Evolutionary conservation across 306 rosid genomes (phyloP), one percentile per base, ranked within the genome.

Genomic region (barrel medic (Medicago truncatula)): DNA sequence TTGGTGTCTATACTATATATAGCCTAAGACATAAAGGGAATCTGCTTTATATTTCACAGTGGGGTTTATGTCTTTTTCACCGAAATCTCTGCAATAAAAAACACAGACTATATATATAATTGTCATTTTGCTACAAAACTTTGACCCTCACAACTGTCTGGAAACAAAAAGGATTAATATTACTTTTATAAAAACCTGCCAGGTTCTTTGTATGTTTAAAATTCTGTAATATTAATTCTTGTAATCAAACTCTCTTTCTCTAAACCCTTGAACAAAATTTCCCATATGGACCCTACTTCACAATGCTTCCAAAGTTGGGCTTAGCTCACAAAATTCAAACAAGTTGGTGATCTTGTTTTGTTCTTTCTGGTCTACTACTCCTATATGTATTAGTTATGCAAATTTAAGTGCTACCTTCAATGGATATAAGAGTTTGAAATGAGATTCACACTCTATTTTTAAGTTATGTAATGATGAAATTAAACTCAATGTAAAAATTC

Each of bases 151-250:
- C 62, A 61, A 71, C 73, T 83, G 86, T 83, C 82, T 63, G 86
- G 83, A 84, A 80, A 74, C 86, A 76, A 83, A 83, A 86, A 81
- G 77, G 81, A 67, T 81, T 80, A 63, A 86, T 85, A 79, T 85
- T 71, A 70, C 81, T 84, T 69, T 79, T 80, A 85, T 71, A 75
- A 85, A 83, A 83, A 89, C 81, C 21, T 67, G 88, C 73, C 92
- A 86, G 91, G 91, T 89, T 86, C 89, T 78, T 80, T 83, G 94
- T 83, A 91, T 83, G 76, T 76, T 81, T 65, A 68, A 73, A 82
- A 21, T 76, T 34, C 53, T 71, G 39, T 18, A 46, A 39, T 70
- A 68, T 71, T 68, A 77, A 66, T 76, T 44, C 76, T 68, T 44
- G 66, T 47, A 5, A 80, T 52, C 47, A 58, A 6, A 40, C 76